Evolutionary conservation across 73 alveolate species (phyloP).

Genomic region (Paramecium caudatum): DNA sequence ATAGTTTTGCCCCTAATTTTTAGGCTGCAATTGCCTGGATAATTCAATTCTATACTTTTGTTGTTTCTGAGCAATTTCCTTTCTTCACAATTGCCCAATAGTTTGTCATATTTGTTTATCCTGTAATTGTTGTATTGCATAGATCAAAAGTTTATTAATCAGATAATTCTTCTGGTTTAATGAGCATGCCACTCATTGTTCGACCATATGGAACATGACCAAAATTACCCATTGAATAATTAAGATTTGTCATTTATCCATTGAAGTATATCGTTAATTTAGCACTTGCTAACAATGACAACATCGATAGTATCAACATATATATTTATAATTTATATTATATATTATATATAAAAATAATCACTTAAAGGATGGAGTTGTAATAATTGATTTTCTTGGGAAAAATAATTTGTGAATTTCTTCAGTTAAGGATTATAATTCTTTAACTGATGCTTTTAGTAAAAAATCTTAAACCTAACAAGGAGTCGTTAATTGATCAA

Average conservation of each 20-base stretch:
- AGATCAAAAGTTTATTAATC: slow-evolving; percentile 14
- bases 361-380: too few relatives aligned
- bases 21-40: slow-evolving; percentile 42
- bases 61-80: slow-evolving; percentile 58
- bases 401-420: slow-evolving; percentile 8
- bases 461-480: background rate
- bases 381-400: too few relatives aligned
- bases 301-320: slow-evolving; percentile 30
- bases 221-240: slow-evolving; percentile 47
- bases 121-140: background rate
- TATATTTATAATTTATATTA: background rate
- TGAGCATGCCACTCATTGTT: background rate
- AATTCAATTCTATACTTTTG: slow-evolving; percentile 35
- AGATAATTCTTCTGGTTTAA: background rate
- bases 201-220: slow-evolving; percentile 64
- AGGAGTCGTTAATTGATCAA: background rate
- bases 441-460: background rate
- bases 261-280: background rate
- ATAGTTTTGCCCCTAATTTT: slow-evolving; percentile 36
- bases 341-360: too few relatives aligned
- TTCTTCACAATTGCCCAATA: background rate
- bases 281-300: background rate
- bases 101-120: background rate
- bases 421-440: background rate
- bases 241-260: background rate